These are phyloP conservation scores for Pistacia integerrima DNA, from an alignment of 345 rosid genomes.

Conservation along the genomic window DNA sequence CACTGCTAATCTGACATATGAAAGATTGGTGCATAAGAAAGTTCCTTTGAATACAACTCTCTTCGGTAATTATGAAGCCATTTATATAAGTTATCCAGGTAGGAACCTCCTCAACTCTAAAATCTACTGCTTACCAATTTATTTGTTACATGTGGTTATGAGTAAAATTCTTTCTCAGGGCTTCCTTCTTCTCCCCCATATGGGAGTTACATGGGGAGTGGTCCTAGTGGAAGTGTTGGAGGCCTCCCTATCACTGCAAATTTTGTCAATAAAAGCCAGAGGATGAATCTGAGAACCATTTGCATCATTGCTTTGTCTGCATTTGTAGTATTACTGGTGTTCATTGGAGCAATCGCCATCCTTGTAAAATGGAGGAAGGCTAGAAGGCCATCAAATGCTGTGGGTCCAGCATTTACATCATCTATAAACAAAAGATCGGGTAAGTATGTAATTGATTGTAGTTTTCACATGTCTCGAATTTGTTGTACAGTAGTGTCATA, in stretches of 20 bases:
- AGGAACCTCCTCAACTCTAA: slow-evolving; percentile 22
- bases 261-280: slow-evolving; percentile 61
- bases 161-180: slow-evolving; percentile 47
- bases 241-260: slow-evolving; percentile 74
- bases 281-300: slow-evolving; percentile 71
- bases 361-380: slow-evolving; percentile 72
- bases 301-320: slow-evolving; percentile 75
- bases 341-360: slow-evolving; percentile 67
- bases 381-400: slow-evolving; percentile 87
- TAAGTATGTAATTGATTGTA: slow-evolving; percentile 26
- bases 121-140: slow-evolving; percentile 16
- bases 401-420: slow-evolving; percentile 69
- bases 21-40: slow-evolving; percentile 72
- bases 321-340: slow-evolving; percentile 73
- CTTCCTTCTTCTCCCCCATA: slow-evolving; percentile 81
- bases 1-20: slow-evolving; percentile 80
- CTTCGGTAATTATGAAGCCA: slow-evolving; percentile 84
- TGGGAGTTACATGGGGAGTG: slow-evolving; percentile 50
- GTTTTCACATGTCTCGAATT: slow-evolving; percentile 16
- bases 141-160: slow-evolving; percentile 22
- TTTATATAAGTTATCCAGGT: slow-evolving; percentile 88
- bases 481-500: slow-evolving; percentile 8
- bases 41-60: slow-evolving; percentile 73
- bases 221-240: slow-evolving; percentile 70
- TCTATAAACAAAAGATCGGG: slow-evolving; percentile 89